These are phyloP conservation scores for Leccinum uliginosum DNA, from an alignment of 768 basidiomycete species.

Conservation along the genomic window DNA sequence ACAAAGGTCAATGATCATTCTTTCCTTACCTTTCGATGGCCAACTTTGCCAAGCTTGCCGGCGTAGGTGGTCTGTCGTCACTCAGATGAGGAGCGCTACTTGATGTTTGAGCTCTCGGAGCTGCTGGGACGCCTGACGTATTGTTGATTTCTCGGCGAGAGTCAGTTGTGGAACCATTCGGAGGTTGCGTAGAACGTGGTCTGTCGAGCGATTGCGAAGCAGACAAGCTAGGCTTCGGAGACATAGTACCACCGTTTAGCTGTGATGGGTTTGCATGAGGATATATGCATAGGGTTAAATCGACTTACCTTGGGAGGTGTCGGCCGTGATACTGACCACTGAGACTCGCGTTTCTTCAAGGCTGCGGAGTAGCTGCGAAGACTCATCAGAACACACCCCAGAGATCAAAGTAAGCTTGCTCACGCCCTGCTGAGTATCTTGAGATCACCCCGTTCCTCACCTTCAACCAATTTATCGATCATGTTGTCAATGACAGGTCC, in stretches of 20 bases:
- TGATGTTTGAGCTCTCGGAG: constrained; percentile 52
- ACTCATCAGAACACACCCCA: constrained; percentile 5
- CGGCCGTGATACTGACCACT: constrained; percentile 41
- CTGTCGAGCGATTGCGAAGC: constrained; percentile 33
- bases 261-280: constrained; percentile 1
- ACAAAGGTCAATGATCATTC: not conserved
- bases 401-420: constrained; percentile 24
- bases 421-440: constrained; percentile 78
- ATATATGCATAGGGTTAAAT: not conserved
- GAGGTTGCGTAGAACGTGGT: constrained; percentile 31
- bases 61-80: constrained; percentile 31
- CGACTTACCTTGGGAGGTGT: constrained; percentile 31
- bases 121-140: constrained; percentile 34
- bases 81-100: constrained; percentile 24
- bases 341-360: constrained; percentile 66
- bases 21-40: constrained; percentile 60
- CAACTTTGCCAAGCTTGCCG: constrained; percentile 43
- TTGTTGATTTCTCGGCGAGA: constrained; percentile 31
- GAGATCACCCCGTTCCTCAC: constrained; percentile 78
- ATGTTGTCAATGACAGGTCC: constrained; percentile 54
- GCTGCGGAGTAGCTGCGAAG: constrained; percentile 61
- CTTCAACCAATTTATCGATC: constrained; percentile 64
- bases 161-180: constrained; percentile 38
- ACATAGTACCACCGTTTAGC: constrained; percentile 26
- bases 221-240: constrained; percentile 22